A percentile compares a stretch with the other conserved stretches of the same genome.
These are phyloP conservation scores for Komagataea norvegica DNA, from an alignment of 1,139 yeast genomes.

Conservation along the genomic window DNA sequence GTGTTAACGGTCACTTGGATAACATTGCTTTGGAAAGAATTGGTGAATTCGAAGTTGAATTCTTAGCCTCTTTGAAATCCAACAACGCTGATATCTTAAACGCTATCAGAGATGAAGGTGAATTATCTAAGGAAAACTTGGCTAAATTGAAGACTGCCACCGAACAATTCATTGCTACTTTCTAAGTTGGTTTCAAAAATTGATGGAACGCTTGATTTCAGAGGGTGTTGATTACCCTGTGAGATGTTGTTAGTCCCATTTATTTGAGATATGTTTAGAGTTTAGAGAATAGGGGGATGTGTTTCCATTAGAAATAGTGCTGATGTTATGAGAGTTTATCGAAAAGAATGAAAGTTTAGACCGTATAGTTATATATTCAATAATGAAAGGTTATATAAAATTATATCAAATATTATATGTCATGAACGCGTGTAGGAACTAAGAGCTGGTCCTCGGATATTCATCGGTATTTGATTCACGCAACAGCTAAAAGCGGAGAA, in stretches of 20 bases:
- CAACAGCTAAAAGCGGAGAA: no score
- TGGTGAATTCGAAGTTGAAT: conserved; percentile 87
- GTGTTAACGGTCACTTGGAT: conserved; percentile 99
- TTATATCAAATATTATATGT: conserved; percentile 10
- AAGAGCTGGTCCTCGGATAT: neutral
- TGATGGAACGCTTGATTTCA: neutral
- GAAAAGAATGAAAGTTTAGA: conserved; percentile 1
- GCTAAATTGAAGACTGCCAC: conserved; percentile 87
- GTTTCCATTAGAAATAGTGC: no score
- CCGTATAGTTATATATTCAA: conserved; percentile 7
- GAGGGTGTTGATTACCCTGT: conserved; percentile 2
- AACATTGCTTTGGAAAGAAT: conserved; percentile 78
- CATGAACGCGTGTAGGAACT: neutral
- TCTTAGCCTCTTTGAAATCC: conserved; percentile 86
- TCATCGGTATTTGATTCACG: neutral
- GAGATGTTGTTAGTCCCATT: neutral
- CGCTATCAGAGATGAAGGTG: conserved; percentile 86
- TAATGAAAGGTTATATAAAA: conserved; percentile 8
- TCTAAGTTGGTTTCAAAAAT: no score
- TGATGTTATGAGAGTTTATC: conserved; percentile 5
- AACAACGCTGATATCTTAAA: conserved; percentile 81
- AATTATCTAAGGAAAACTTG: conserved; percentile 81
- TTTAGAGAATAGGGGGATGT: no score
- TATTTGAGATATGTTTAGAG: no score
- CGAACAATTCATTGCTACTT: conserved; percentile 87